phyloP scores from a whole-genome alignment of 1,284 basidiomycete species.

The Cutaneotrichosporon sp. region DNA sequence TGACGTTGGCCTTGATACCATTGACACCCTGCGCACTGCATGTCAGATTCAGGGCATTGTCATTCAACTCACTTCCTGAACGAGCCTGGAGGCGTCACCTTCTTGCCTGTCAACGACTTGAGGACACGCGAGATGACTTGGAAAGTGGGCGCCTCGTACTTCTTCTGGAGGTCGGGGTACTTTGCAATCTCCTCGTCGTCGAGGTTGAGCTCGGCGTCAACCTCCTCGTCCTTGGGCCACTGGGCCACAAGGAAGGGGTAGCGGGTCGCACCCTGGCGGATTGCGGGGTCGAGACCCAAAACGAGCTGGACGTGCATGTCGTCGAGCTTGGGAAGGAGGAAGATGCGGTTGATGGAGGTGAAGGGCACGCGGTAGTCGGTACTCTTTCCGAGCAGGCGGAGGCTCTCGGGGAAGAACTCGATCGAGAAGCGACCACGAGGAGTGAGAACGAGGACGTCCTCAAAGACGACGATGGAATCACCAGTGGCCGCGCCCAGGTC shows the following conservation, averaged over 20 bases:
- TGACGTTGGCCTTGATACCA: conserved; percentile 90
- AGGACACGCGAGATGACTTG: conserved; percentile 94
- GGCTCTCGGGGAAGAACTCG: conserved; percentile 93
- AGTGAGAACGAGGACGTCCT: conserved; percentile 94
- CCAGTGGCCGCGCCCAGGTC: conserved; percentile 91
- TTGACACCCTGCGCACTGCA: conserved; percentile 56
- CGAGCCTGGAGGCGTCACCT: conserved; percentile 77
- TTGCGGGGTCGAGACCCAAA: conserved; percentile 83
- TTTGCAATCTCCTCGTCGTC: conserved; percentile 61
- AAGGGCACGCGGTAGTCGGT: conserved; percentile 99
- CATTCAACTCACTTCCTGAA: conserved; percentile 69
- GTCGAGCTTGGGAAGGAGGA: conserved; percentile 89
- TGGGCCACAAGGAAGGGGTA: conserved; percentile 99
- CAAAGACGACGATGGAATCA: conserved; percentile 90
- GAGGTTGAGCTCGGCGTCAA: conserved; percentile 92
- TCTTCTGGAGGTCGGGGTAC: conserved; percentile 58
- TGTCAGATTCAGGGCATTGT: conserved; percentile 4
- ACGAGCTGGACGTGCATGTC: conserved; percentile 95
- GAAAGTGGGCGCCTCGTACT: conserved; percentile 81
- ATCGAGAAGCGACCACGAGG: conserved; percentile 96
- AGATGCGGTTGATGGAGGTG: conserved; percentile 81
- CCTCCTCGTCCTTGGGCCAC: conserved; percentile 94
- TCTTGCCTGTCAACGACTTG: conserved; percentile 85
- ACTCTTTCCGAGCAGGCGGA: conserved; percentile 93
- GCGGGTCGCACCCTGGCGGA: conserved; percentile 95